These are phyloP conservation scores for Alloteropsis semialata DNA, from an alignment of 176 grass and related monocot species.

Conservation along the genomic window DNA sequence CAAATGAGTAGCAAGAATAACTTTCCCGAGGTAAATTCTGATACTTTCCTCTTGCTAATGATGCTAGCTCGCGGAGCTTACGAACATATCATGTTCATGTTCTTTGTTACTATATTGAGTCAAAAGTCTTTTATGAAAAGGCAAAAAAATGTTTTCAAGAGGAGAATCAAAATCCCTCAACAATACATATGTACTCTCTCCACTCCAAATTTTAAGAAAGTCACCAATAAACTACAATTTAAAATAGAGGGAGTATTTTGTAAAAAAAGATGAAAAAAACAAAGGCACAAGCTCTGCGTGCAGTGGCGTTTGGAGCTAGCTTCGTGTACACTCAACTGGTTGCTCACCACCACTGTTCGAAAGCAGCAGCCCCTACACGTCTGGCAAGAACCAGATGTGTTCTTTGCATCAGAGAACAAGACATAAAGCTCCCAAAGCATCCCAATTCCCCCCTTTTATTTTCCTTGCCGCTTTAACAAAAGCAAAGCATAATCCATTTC, in stretches of 20 bases:
- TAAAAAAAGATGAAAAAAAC: background rate
- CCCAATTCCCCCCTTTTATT: conserved; percentile 11
- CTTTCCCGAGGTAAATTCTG: background rate
- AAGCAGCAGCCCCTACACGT: conserved; percentile 15
- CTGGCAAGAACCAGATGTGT: conserved; percentile 32
- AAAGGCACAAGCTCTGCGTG: background rate
- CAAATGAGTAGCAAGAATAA: background rate
- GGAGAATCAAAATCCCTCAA: too few species aligned
- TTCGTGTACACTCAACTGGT: conserved; percentile 19
- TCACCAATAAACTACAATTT: too few species aligned
- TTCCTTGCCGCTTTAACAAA: conserved; percentile 41
- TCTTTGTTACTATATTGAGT: background rate
- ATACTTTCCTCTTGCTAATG: background rate
- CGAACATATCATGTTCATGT: too few species aligned
- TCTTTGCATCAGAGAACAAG: conserved; percentile 42
- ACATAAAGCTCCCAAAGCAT: conserved; percentile 50
- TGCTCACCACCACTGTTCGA: background rate
- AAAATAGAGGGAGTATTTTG: too few species aligned
- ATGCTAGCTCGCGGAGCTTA: too few species aligned
- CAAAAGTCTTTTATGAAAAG: too few species aligned
- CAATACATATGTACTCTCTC: too few species aligned
- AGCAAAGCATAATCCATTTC: conserved; percentile 53
- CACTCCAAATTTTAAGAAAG: too few species aligned
- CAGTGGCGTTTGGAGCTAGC: background rate
- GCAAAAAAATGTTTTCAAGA: too few species aligned